Conservation (phyloP, 495 filamentous ascomycete species). For the Chaetomium cochliodes region DNA sequence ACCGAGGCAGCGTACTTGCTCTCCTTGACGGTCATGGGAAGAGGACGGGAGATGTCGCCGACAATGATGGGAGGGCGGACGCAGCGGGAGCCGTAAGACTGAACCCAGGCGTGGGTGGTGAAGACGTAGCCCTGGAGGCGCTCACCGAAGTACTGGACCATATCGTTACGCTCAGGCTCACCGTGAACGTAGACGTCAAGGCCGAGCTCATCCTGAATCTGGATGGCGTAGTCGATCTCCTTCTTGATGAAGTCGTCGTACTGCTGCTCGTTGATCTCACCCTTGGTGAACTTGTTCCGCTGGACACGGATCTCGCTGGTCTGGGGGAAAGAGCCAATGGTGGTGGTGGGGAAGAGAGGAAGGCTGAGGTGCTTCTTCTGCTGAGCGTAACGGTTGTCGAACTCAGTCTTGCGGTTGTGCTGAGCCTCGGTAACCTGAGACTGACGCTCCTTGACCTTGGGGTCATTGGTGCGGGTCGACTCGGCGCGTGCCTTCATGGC, state of each 20-base stretch:
- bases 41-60: conserved; percentile 93
- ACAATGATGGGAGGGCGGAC: conserved; percentile 97
- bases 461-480: conserved; percentile 93
- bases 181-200: conserved; percentile 94
- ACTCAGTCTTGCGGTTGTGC: conserved; percentile 90
- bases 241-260: conserved; percentile 98
- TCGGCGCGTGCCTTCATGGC: conserved; percentile 82
- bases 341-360: conserved; percentile 96
- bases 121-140: conserved; percentile 95
- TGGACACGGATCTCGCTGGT: conserved; percentile 96
- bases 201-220: conserved; percentile 95
- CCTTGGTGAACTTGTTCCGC: conserved; percentile 97
- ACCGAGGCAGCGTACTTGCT: conserved; percentile 95
- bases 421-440: conserved; percentile 73
- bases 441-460: conserved; percentile 92
- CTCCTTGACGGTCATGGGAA: conserved; percentile 99
- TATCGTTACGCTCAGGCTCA: conserved; percentile 99
- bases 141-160: conserved; percentile 99
- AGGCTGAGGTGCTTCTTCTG: conserved; percentile 88
- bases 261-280: conserved; percentile 83
- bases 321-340: conserved; percentile 98
- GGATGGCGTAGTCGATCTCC: conserved; percentile 89
- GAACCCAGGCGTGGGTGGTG: conserved; percentile 98
- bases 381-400: conserved; percentile 75
- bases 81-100: conserved; percentile 96